Evolutionary conservation across 768 basidiomycete genomes (phyloP).

Genomic region (Macrolepiota fuliginosa): DNA sequence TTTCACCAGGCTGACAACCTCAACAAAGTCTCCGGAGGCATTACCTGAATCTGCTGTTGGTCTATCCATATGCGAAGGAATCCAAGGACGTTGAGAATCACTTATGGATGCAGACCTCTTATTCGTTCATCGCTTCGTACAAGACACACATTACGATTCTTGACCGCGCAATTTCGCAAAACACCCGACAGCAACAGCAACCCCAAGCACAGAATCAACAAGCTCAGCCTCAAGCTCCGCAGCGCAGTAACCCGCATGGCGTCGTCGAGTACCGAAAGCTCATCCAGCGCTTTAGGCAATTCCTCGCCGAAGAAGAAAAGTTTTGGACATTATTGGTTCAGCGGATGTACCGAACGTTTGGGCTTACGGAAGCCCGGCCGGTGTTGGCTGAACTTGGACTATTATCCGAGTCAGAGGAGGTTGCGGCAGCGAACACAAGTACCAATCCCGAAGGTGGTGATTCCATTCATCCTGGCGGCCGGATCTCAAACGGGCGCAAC

Average conservation of each 20-base stretch:
- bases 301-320: constrained; percentile 85
- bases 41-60: constrained; percentile 66
- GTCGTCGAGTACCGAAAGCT: constrained; percentile 85
- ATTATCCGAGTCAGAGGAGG: constrained; percentile 36
- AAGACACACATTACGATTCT: constrained; percentile 70
- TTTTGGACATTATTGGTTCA: constrained; percentile 85
- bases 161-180: constrained; percentile 52
- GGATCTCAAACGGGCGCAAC: constrained; percentile 44
- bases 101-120: constrained; percentile 92
- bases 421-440: constrained; percentile 18
- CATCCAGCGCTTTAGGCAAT: constrained; percentile 84
- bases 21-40: constrained; percentile 60
- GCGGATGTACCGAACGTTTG: constrained; percentile 71
- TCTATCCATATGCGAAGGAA: constrained; percentile 67
- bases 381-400: constrained; percentile 60
- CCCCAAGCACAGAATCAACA: constrained; percentile 30
- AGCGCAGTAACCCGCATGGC: constrained; percentile 30
- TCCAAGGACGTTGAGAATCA: constrained; percentile 79
- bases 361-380: constrained; percentile 60
- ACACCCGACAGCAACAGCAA: constrained; percentile 34
- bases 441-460: constrained; percentile 18
- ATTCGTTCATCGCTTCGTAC: constrained; percentile 80
- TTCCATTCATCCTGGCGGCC: constrained; percentile 7
- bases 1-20: constrained; percentile 15
- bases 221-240: neutral